phyloP scores from a whole-genome alignment of 1,139 yeast genomes.

The Pichia sp. region DNA sequence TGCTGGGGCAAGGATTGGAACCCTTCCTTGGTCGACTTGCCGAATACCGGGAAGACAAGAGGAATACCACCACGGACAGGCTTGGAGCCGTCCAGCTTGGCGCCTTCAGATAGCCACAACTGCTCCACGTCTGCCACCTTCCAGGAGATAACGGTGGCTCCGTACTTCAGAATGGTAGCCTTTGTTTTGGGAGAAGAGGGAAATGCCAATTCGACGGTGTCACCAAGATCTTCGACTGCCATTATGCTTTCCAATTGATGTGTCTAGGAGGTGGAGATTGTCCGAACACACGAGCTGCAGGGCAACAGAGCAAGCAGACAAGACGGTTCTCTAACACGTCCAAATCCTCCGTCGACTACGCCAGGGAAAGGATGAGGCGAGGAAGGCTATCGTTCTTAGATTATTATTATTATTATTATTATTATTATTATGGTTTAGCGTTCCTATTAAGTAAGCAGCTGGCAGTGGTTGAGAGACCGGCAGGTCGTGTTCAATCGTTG shows the following conservation, averaged over 20 bases:
- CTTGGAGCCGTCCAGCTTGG: slow-evolving; percentile 82
- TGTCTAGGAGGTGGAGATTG: not conserved
- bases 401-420: not conserved
- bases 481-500: not conserved
- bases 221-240: slow-evolving; percentile 63
- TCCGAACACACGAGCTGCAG: not conserved
- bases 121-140: slow-evolving; percentile 65
- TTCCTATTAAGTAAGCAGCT: not conserved
- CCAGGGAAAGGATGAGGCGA: not conserved
- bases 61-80: slow-evolving; percentile 98
- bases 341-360: not conserved
- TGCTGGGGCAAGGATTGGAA: slow-evolving; percentile 74
- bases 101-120: slow-evolving; percentile 66
- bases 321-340: not conserved
- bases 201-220: slow-evolving; percentile 52
- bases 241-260: slow-evolving; percentile 28
- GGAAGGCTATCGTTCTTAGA: not conserved
- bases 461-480: not conserved
- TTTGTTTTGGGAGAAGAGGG: slow-evolving; percentile 43
- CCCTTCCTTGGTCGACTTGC: slow-evolving; percentile 53
- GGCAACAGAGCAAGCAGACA: not conserved
- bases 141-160: slow-evolving; percentile 91
- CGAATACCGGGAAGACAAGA: slow-evolving; percentile 91
- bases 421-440: not conserved
- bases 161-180: slow-evolving; percentile 71